Base-by-base conservation (phyloP, 2,329 filamentous ascomycete genomes). In the Fusarium buxicola region DNA sequence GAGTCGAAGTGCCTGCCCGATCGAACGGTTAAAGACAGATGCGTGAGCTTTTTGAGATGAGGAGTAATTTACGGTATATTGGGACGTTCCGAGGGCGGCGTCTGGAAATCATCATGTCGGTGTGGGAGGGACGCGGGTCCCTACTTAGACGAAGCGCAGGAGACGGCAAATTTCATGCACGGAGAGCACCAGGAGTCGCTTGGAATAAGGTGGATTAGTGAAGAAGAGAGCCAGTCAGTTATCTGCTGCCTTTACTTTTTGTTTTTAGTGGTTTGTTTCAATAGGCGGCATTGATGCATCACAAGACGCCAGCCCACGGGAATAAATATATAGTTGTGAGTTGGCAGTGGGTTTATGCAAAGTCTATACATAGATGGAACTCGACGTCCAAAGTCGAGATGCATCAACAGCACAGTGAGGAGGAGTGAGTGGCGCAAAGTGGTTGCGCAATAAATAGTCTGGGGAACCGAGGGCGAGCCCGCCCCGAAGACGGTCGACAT, bases 401-500 rank as follows among this genome's bases (percentile, higher is more conserved):
- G 21, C 6, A 21, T 21, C 21, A 6, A 21, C 21, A 21, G 31
- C 10, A 9, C 13, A 21, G 6, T 21, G 21, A 21, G 21, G 21
- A 21, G 21, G 1, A 30, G 12, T 15, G 35, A 31, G 27, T 30
- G 13, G 27, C 34, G 35, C 34, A n/a, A 16, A 48, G 21, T 30
- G 7, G 6, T 28, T 27, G n/a, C n/a, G n/a, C n/a, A n/a, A n/a
- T n/a, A n/a, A n/a, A 5, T 32, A 35, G 52, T 61, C 56, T 45
- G 45, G 60, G 27, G 51, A 57, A 61, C 31, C 32, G 31, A 47
- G n/a, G n/a, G n/a, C n/a, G n/a, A n/a, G n/a, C n/a, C n/a, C n/a
- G n/a, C n/a, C 43, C 35, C 36, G 21, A 38, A 28, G 32, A 31
- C n/a, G 32, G 13, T 25, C 36, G 44, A 34, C 30, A 30, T 28